phyloP scores from a whole-genome alignment of 202 grass and related monocot species.

The Zoysia matrella region DNA sequence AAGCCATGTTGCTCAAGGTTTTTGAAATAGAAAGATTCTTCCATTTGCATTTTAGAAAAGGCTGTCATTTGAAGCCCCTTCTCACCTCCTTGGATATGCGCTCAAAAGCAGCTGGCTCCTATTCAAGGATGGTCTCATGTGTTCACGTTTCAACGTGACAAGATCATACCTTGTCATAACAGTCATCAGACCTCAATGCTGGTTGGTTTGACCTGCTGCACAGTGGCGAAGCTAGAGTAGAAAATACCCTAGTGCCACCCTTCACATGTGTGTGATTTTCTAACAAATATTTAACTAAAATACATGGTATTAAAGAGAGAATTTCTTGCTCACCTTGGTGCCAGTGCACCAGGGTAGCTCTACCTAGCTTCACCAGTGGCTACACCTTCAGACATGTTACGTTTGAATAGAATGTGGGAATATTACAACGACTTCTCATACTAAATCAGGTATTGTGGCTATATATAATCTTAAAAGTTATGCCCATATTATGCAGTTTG shows the following conservation, averaged over 20 bases:
- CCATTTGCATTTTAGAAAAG: neutral
- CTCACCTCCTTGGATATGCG: neutral
- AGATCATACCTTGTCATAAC: neutral
- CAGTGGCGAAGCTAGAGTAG: too few relatives aligned
- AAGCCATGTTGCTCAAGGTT: neutral
- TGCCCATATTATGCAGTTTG: constrained; percentile 5
- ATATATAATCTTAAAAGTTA: constrained; percentile 31
- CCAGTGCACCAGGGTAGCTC: too few relatives aligned
- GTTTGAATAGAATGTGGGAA: neutral
- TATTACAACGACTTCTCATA: neutral
- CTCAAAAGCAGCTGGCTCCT: neutral
- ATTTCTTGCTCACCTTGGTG: too few relatives aligned
- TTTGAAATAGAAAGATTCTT: neutral
- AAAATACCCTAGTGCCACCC: too few relatives aligned
- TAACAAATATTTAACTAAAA: too few relatives aligned
- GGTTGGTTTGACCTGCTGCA: neutral
- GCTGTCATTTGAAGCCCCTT: neutral
- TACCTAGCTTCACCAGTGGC: too few relatives aligned
- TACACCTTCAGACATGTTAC: neutral
- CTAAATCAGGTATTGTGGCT: neutral
- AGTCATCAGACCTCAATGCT: neutral
- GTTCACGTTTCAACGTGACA: neutral
- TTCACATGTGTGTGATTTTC: too few relatives aligned
- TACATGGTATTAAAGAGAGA: too few relatives aligned
- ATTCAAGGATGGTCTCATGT: neutral